These are phyloP conservation scores for Barnettozyma sp. DNA, from an alignment of 805 yeast species.

Conservation along the genomic window DNA sequence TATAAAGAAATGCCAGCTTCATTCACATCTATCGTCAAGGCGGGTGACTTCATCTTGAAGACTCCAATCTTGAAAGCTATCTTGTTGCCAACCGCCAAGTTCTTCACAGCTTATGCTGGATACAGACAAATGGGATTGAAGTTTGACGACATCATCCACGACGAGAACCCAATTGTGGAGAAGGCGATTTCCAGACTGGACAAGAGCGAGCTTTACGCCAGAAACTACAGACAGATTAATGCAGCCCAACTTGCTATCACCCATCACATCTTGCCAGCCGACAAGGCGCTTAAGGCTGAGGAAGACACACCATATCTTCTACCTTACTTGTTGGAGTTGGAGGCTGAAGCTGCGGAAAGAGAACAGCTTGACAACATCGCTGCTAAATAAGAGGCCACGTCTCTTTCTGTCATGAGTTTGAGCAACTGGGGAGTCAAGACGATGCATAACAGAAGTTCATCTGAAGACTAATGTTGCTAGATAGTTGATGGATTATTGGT, in stretches of 20 bases:
- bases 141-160: conserved; percentile 80
- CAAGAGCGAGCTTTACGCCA: conserved; percentile 74
- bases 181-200: conserved; percentile 87
- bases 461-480: conserved; percentile 1
- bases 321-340: conserved; percentile 90
- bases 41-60: conserved; percentile 72
- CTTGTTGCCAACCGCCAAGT: conserved; percentile 72
- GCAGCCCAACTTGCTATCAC: conserved; percentile 85
- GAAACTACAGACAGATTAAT: conserved; percentile 86
- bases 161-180: conserved; percentile 82
- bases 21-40: conserved; percentile 58
- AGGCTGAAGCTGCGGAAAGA: conserved; percentile 85
- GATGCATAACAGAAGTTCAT: not conserved
- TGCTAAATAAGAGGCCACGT: conserved; percentile 2
- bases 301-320: conserved; percentile 79
- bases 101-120: conserved; percentile 70
- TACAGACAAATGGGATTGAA: conserved; percentile 94
- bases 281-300: conserved; percentile 69
- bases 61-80: conserved; percentile 73
- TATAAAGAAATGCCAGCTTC: conserved; percentile 9
- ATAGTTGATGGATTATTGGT: no score
- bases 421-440: no score
- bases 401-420: no score
- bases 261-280: conserved; percentile 78
- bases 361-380: conserved; percentile 77